These are phyloP conservation scores for Gossypium arboreum DNA, from an alignment of 345 rosid genomes.

Conservation along the genomic window DNA sequence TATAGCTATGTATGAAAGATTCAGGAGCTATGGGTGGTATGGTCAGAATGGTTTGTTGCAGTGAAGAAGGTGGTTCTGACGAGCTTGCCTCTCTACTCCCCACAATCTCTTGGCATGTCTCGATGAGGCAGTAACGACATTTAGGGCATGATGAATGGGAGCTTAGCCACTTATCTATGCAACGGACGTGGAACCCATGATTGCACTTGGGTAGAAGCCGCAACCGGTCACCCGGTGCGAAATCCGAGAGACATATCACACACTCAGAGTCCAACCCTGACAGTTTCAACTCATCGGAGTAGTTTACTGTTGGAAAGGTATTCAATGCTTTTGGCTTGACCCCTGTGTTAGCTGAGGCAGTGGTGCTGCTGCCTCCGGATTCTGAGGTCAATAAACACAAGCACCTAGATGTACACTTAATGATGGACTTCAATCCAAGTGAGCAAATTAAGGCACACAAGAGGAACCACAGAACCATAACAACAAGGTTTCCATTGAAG, in stretches of 20 bases:
- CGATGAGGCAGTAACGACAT: constrained; percentile 75
- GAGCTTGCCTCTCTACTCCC: constrained; percentile 40
- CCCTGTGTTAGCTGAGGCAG: constrained; percentile 59
- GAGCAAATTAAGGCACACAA: constrained; percentile 79
- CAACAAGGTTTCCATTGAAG: constrained; percentile 59
- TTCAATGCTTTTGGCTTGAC: constrained; percentile 64
- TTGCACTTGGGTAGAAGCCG: constrained; percentile 77
- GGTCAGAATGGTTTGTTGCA: constrained; percentile 32
- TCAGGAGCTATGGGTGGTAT: constrained; percentile 58
- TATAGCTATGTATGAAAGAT: constrained; percentile 37
- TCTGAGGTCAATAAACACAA: constrained; percentile 34
- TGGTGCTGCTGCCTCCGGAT: constrained; percentile 19
- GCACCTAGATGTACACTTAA: constrained; percentile 62
- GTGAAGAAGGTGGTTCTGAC: constrained; percentile 30
- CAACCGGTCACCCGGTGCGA: constrained; percentile 48
- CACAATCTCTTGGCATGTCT: constrained; percentile 72
- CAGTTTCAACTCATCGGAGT: constrained; percentile 45
- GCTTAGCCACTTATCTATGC: constrained; percentile 87
- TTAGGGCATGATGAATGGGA: constrained; percentile 91
- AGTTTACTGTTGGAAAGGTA: constrained; percentile 58
- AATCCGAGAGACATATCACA: constrained; percentile 72
- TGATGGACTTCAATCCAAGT: constrained; percentile 65
- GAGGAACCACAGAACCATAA: constrained; percentile 76
- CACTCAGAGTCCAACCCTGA: constrained; percentile 61
- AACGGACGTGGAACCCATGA: constrained; percentile 75